These are phyloP conservation scores for Arthrobotrys pseudoclavata DNA, from an alignment of 2,329 filamentous ascomycete genomes.

Conservation along the genomic window DNA sequence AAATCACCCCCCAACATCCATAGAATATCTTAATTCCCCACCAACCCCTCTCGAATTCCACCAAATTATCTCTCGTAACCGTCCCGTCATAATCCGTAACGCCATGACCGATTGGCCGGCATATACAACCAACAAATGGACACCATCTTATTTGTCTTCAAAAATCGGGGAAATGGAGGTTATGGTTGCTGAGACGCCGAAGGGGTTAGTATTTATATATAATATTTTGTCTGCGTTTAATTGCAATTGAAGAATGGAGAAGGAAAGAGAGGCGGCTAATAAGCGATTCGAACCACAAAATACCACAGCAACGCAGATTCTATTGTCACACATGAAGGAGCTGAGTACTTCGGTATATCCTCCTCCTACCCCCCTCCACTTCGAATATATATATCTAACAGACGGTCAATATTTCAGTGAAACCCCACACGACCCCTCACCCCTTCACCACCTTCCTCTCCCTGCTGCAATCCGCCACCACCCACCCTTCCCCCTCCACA, in stretches of 20 bases:
- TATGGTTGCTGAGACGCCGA: slow-evolving; percentile 83
- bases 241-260: not conserved
- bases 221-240: too few species aligned
- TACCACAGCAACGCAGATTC: slow-evolving; percentile 64
- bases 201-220: slow-evolving; percentile 70
- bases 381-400: slow-evolving; percentile 67
- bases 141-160: slow-evolving; percentile 72
- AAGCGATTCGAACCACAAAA: slow-evolving; percentile 17
- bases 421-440: slow-evolving; percentile 78
- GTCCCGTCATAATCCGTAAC: slow-evolving; percentile 78
- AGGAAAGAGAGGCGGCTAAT: slow-evolving; percentile 12
- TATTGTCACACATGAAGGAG: slow-evolving; percentile 60
- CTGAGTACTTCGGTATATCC: slow-evolving; percentile 62
- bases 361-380: slow-evolving; percentile 57
- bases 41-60: slow-evolving; percentile 84
- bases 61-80: slow-evolving; percentile 80
- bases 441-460: slow-evolving; percentile 74
- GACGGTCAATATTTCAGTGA: slow-evolving; percentile 68
- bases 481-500: slow-evolving; percentile 65
- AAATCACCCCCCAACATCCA: slow-evolving; percentile 31
- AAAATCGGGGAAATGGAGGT: slow-evolving; percentile 73
- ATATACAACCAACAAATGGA: slow-evolving; percentile 71
- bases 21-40: slow-evolving; percentile 75
- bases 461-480: slow-evolving; percentile 64
- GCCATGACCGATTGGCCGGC: slow-evolving; percentile 77